These are phyloP conservation scores for Penicillium crustosum DNA, from an alignment of 2,329 filamentous ascomycete genomes.

Conservation along the genomic window DNA sequence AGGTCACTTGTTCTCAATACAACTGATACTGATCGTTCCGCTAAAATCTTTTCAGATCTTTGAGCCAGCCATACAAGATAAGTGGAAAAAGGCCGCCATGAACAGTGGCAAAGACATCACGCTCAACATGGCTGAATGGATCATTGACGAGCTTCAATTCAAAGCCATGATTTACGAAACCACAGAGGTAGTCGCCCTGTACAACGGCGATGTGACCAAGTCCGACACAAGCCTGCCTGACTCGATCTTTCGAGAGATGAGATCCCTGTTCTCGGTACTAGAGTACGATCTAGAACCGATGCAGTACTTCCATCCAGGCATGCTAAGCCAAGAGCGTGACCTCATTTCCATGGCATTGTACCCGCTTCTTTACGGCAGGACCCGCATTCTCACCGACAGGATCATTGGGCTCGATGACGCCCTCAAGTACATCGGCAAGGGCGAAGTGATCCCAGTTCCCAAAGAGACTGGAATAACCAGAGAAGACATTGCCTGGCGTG, in stretches of 20 bases:
- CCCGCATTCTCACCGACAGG: constrained; percentile 30
- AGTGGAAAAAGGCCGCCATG: constrained; percentile 35
- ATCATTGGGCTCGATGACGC: constrained; percentile 30
- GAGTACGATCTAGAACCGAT: constrained; percentile 51
- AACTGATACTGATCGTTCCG: neutral
- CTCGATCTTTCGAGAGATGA: constrained; percentile 45
- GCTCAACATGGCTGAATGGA: constrained; percentile 38
- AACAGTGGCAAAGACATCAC: constrained; percentile 31
- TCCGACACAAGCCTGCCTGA: constrained; percentile 50
- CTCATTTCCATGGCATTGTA: constrained; percentile 65
- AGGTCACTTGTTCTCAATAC: constrained; percentile 20
- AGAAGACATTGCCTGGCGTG: constrained; percentile 34
- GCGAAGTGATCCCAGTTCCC: constrained; percentile 27
- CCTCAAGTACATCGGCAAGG: constrained; percentile 24
- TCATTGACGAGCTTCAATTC: constrained; percentile 51
- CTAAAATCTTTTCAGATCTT: constrained; percentile 26
- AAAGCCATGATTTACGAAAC: constrained; percentile 51
- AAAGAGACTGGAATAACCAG: constrained; percentile 32
- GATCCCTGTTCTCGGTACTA: constrained; percentile 47
- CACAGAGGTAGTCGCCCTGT: constrained; percentile 44
- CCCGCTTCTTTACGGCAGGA: constrained; percentile 49
- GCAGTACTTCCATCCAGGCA: constrained; percentile 63
- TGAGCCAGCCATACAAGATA: constrained; percentile 30
- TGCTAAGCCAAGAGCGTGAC: constrained; percentile 57
- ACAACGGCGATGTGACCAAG: constrained; percentile 55